Conservation (phyloP, 2,329 filamentous ascomycete species). For the Magnaporthiopsis poae region DNA sequence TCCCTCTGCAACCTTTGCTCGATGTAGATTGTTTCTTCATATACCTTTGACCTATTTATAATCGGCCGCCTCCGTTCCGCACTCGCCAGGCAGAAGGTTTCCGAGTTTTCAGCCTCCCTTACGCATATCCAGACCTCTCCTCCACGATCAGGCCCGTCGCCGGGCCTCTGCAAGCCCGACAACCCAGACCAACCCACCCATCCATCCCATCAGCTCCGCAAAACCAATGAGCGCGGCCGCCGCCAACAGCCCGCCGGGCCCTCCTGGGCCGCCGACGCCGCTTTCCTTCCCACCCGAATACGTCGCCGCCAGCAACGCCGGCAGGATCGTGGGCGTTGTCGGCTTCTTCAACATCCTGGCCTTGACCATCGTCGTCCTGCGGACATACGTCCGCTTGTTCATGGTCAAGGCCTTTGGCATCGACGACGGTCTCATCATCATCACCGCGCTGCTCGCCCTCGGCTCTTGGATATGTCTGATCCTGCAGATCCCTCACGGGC, state of each 20-base stretch:
- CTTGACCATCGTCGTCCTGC: slow-evolving; percentile 7
- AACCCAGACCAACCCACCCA: too few species aligned
- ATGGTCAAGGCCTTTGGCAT: slow-evolving; percentile 7
- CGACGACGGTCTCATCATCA: slow-evolving; percentile 8
- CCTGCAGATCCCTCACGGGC: slow-evolving; percentile 16
- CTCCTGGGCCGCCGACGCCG: neutral
- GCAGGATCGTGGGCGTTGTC: slow-evolving; percentile 9
- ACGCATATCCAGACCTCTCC: neutral
- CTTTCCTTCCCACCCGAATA: slow-evolving; percentile 4
- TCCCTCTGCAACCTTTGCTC: too few species aligned
- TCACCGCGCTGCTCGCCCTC: slow-evolving; percentile 11
- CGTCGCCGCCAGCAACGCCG: slow-evolving; percentile 4
- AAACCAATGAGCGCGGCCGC: neutral
- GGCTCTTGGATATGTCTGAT: slow-evolving; percentile 16
- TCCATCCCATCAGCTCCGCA: too few species aligned
- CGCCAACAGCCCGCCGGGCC: neutral
- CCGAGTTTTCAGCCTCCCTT: neutral
- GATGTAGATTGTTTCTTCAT: too few species aligned
- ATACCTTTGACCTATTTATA: too few species aligned
- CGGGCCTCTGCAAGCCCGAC: too few species aligned
- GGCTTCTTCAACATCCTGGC: slow-evolving; percentile 8
- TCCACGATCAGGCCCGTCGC: neutral
- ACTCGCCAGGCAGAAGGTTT: too few species aligned
- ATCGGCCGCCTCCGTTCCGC: too few species aligned
- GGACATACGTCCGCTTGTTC: slow-evolving; percentile 5